Conservation (phyloP, 306 rosid genomes). For the Cajanus cajan region DNA sequence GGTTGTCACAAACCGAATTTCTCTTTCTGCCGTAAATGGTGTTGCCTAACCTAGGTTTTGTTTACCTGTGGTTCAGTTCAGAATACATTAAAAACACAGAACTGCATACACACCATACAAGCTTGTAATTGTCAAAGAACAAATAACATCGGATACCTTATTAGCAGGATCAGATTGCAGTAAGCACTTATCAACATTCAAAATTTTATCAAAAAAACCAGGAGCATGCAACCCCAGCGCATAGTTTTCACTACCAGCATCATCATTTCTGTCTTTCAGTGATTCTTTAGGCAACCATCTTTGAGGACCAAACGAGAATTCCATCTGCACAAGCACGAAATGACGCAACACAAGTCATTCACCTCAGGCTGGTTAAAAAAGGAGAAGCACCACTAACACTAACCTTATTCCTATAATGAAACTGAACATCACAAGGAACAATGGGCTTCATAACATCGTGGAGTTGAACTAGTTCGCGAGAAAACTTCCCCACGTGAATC, state of each 20-base stretch:
- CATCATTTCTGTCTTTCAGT: slow-evolving; percentile 47
- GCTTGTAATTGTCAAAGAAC: background rate
- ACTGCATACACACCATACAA: background rate
- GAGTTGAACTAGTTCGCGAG: slow-evolving; percentile 51
- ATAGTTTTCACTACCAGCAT: slow-evolving; percentile 44
- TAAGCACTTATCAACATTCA: slow-evolving; percentile 76
- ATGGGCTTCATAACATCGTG: slow-evolving; percentile 60
- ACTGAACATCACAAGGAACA: slow-evolving; percentile 84
- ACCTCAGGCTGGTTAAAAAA: background rate
- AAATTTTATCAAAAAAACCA: slow-evolving; percentile 73
- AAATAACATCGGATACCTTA: slow-evolving; percentile 44
- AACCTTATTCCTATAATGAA: slow-evolving; percentile 94
- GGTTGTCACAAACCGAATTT: background rate
- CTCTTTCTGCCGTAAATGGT: background rate
- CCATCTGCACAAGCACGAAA: slow-evolving; percentile 66
- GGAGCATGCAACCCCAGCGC: slow-evolving; percentile 90
- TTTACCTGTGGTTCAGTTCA: background rate
- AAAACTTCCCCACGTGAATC: slow-evolving; percentile 70
- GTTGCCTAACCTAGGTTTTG: background rate
- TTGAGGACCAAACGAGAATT: slow-evolving; percentile 83
- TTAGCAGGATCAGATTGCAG: slow-evolving; percentile 79
- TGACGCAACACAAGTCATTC: background rate
- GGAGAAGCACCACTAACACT: background rate
- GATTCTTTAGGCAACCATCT: slow-evolving; percentile 73
- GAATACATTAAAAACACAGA: background rate